Conservation (phyloP, 768 basidiomycete genomes). For the Suillus subluteus region DNA sequence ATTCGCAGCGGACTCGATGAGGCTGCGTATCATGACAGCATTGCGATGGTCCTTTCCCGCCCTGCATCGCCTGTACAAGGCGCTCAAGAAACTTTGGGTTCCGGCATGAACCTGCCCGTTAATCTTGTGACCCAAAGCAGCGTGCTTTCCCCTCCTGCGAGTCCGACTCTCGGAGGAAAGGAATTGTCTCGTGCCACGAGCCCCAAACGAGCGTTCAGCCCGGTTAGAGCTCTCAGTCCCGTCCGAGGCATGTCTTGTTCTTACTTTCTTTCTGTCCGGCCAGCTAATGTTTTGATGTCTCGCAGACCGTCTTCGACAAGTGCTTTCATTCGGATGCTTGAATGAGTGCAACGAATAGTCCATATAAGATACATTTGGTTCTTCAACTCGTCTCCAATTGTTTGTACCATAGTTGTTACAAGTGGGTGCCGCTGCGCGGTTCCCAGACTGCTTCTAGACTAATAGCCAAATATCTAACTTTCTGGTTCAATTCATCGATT, state of each 20-base stretch:
- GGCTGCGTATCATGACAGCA: slow-evolving; percentile 15
- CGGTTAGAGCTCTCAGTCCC: slow-evolving; percentile 31
- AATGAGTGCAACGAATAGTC: neutral
- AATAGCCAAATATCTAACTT: neutral
- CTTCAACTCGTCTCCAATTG: neutral
- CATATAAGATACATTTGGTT: neutral
- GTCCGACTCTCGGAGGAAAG: slow-evolving; percentile 8
- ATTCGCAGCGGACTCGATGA: slow-evolving; percentile 2
- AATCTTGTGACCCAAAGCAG: neutral
- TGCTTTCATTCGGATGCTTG: slow-evolving; percentile 26
- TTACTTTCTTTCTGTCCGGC: slow-evolving; percentile 17
- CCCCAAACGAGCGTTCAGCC: slow-evolving; percentile 28
- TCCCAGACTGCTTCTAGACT: neutral
- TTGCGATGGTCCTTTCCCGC: slow-evolving; percentile 31
- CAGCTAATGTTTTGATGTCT: slow-evolving; percentile 7
- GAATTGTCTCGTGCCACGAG: slow-evolving; percentile 15
- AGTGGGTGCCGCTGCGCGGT: neutral
- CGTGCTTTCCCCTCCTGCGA: neutral
- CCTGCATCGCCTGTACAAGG: slow-evolving; percentile 21
- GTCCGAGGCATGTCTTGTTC: slow-evolving; percentile 32
- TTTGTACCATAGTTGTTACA: neutral
- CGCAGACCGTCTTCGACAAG: slow-evolving; percentile 32
- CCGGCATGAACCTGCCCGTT: slow-evolving; percentile 13
- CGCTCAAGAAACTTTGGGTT: slow-evolving; percentile 9
- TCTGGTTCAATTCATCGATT: neutral